Conservation (phyloP, 2,329 filamentous ascomycete genomes). For the Phyllosticta paracitricarpa region DNA sequence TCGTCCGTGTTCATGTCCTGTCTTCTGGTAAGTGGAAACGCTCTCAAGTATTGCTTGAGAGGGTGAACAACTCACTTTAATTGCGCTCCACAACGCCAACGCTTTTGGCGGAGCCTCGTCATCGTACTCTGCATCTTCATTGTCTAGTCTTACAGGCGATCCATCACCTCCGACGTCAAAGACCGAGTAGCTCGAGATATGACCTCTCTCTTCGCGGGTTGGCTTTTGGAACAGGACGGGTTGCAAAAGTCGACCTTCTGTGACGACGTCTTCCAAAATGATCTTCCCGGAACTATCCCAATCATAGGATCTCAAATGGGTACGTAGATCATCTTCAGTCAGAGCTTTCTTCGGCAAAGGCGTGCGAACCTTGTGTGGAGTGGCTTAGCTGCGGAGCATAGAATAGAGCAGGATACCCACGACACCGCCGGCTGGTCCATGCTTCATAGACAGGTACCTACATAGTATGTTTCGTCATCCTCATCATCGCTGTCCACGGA, state of each 20-base stretch:
- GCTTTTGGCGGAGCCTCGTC: constrained; percentile 19
- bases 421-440: not conserved
- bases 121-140: constrained; percentile 21
- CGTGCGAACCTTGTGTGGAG: constrained; percentile 20
- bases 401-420: not conserved
- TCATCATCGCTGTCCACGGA: constrained; percentile 27
- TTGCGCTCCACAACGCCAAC: constrained; percentile 24
- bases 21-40: not conserved
- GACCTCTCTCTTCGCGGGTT: constrained; percentile 31
- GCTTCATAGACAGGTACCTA: constrained; percentile 1
- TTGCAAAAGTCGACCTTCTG: constrained; percentile 36
- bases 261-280: constrained; percentile 34
- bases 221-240: constrained; percentile 35
- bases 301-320: constrained; percentile 34
- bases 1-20: constrained; percentile 27
- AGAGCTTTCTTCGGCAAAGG: constrained; percentile 30
- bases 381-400: constrained; percentile 3
- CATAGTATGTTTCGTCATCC: constrained; percentile 25
- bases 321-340: constrained; percentile 34
- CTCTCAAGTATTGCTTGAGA: not conserved
- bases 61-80: constrained; percentile 14
- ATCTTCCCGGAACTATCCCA: constrained; percentile 33
- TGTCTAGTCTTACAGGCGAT: constrained; percentile 28
- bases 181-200: constrained; percentile 45
- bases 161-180: constrained; percentile 46